A percentile compares a stretch with the other conserved stretches of the same genome.
Conservation (phyloP, 305 asterid genomes). For the Rubia peregrina region DNA sequence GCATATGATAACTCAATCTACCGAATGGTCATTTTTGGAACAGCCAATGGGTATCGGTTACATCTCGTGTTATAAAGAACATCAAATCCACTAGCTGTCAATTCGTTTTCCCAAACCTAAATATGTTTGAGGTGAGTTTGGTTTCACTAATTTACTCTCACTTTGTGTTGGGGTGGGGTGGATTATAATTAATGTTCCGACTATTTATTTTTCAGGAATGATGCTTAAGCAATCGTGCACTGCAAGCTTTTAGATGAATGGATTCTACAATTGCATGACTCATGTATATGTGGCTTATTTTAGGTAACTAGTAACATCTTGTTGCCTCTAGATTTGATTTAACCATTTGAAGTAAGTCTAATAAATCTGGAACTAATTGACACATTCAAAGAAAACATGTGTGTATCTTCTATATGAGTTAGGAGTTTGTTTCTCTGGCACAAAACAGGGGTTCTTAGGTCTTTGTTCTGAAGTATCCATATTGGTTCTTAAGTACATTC, state of each 20-base stretch:
- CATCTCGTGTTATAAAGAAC: conserved; percentile 89
- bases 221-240: not conserved
- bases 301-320: not conserved
- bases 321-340: not conserved
- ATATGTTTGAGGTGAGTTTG: conserved; percentile 81
- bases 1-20: not conserved
- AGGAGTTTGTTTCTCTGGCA: conserved; percentile 1
- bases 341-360: not conserved
- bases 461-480: not conserved
- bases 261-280: not conserved
- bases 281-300: not conserved
- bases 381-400: not conserved
- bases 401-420: not conserved
- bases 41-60: conserved; percentile 93
- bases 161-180: too few relatives aligned
- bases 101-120: conserved; percentile 57
- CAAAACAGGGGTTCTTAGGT: not conserved
- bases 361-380: not conserved
- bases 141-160: too few relatives aligned
- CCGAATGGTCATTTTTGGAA: conserved; percentile 92
- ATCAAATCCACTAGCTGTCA: conserved; percentile 70
- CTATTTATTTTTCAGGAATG: too few relatives aligned
- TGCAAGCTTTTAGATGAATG: not conserved
- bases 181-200: too few relatives aligned
- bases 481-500: too few relatives aligned